A percentile compares a stretch with the other conserved stretches of the same genome.
phyloP scores from a whole-genome alignment of 2,329 filamentous ascomycete species.

The Fusarium sp. region DNA sequence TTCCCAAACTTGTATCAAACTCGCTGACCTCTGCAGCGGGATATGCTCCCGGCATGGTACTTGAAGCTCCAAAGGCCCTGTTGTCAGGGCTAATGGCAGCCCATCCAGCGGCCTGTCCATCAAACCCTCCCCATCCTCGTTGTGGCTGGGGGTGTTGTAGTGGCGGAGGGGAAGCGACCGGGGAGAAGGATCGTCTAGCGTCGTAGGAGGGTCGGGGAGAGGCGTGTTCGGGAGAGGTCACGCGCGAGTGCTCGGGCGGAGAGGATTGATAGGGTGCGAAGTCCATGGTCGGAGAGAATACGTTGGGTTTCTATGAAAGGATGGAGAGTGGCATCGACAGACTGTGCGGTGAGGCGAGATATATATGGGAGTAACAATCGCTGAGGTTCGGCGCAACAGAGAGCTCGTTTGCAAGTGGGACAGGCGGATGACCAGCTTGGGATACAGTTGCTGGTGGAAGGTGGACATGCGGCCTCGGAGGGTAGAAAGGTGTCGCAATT shows the following conservation, averaged over 20 bases:
- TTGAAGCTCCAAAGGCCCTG: constrained; percentile 37
- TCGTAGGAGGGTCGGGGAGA: constrained; percentile 68
- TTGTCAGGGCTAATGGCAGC: constrained; percentile 36
- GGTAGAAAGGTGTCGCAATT: background rate
- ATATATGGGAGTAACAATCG: background rate
- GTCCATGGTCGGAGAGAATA: constrained; percentile 71
- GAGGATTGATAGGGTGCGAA: constrained; percentile 98
- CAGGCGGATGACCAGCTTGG: background rate
- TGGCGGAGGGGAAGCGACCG: constrained; percentile 55
- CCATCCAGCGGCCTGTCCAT: constrained; percentile 52
- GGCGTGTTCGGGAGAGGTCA: constrained; percentile 74
- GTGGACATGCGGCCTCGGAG: background rate
- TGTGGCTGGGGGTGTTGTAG: constrained; percentile 67
- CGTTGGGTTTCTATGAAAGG: constrained; percentile 2
- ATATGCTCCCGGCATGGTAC: constrained; percentile 53
- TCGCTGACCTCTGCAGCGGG: constrained; percentile 72
- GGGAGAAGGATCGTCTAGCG: constrained; percentile 67
- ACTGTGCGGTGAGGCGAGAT: background rate
- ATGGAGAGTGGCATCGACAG: background rate
- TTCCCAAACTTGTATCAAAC: constrained; percentile 90
- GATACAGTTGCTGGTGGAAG: background rate
- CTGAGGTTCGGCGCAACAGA: background rate
- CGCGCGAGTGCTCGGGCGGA: constrained; percentile 85
- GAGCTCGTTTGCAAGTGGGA: background rate
- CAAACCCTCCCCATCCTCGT: constrained; percentile 61